Evolutionary conservation across 2,329 filamentous ascomycete genomes (phyloP).

Genomic region (Alternaria arborescens): DNA sequence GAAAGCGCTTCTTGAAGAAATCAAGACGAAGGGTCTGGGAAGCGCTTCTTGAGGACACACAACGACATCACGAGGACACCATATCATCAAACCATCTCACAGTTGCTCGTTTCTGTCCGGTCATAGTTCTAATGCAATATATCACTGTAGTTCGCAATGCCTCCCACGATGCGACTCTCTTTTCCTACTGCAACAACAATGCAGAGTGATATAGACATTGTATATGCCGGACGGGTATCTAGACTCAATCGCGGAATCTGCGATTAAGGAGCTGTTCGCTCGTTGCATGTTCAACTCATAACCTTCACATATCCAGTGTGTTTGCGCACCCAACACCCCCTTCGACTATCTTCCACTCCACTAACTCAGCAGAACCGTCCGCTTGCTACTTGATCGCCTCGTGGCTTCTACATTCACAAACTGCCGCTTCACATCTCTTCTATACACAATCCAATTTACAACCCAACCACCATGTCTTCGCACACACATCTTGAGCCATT

Average conservation of each 20-base stretch:
- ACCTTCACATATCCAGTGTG: slow-evolving; percentile 6
- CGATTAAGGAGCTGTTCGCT: not conserved
- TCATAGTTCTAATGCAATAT: not conserved
- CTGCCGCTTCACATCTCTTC: not conserved
- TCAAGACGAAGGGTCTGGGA: not conserved
- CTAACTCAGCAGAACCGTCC: not conserved
- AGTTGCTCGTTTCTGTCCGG: not conserved
- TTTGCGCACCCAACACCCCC: not conserved
- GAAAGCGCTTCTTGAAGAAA: not conserved
- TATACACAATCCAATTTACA: not conserved
- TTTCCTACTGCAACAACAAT: not conserved
- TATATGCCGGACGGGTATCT: not conserved
- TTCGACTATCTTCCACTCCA: not conserved
- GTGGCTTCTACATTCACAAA: slow-evolving; percentile 2
- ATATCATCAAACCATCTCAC: not conserved
- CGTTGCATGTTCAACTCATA: not conserved
- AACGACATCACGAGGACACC: not conserved
- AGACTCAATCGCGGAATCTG: not conserved
- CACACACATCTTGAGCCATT: not conserved
- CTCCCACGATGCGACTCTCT: not conserved
- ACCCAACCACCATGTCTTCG: not conserved
- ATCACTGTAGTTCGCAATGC: not conserved
- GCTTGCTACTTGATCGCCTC: not conserved
- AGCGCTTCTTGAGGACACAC: not conserved
- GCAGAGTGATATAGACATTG: not conserved